Conservation (phyloP, 148 eudicot species). For the Dianthus caryophyllus region DNA sequence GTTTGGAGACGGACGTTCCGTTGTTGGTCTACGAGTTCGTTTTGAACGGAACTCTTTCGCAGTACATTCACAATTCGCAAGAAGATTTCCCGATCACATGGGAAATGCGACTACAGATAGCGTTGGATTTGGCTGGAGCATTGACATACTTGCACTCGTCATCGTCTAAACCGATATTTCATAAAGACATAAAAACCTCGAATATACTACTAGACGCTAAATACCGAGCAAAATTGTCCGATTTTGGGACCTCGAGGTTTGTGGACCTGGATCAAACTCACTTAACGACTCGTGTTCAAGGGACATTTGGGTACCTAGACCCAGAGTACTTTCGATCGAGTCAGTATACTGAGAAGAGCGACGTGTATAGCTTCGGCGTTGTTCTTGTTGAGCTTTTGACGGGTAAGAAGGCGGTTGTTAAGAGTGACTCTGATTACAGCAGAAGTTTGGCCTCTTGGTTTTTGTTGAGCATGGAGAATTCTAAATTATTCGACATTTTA, state of each 20-base stretch:
- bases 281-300: conserved; percentile 28
- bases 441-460: conserved; percentile 19
- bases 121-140: conserved; percentile 29
- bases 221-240: conserved; percentile 25
- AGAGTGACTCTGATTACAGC: conserved; percentile 7
- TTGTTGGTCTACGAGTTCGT: conserved; percentile 29
- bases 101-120: conserved; percentile 28
- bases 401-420: conserved; percentile 13
- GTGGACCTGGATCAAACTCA: conserved; percentile 27
- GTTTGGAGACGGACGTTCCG: conserved; percentile 34
- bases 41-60: conserved; percentile 24
- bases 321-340: conserved; percentile 24
- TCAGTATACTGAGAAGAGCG: conserved; percentile 22
- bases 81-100: conserved; percentile 29
- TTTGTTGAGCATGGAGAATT: conserved; percentile 17
- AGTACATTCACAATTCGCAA: conserved; percentile 16
- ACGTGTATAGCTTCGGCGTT: conserved; percentile 22
- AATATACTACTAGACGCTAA: conserved; percentile 30
- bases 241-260: conserved; percentile 29
- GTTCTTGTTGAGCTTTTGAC: conserved; percentile 27
- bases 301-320: conserved; percentile 30
- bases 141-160: conserved; percentile 27
- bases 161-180: conserved; percentile 23
- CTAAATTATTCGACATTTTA: conserved; percentile 15
- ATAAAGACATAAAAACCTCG: conserved; percentile 27